These are phyloP conservation scores for Eutrema yunnanense DNA, from an alignment of 345 rosid genomes.

Conservation along the genomic window DNA sequence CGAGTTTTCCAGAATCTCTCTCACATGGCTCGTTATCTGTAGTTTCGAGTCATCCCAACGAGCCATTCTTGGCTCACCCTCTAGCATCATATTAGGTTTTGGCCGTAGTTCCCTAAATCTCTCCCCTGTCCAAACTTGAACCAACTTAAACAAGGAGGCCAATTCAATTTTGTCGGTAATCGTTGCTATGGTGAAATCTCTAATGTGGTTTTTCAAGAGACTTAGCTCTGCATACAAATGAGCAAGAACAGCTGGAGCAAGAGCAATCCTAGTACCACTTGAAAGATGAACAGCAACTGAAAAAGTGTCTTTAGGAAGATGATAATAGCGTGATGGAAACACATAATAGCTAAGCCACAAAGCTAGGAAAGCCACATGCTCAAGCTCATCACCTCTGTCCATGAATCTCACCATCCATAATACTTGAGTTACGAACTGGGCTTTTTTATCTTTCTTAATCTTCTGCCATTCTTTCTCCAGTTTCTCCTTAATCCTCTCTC, in stretches of 20 bases:
- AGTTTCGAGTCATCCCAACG: conserved; percentile 21
- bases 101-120: conserved; percentile 32
- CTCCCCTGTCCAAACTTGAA: conserved; percentile 51
- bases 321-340: background rate
- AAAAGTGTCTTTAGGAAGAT: background rate
- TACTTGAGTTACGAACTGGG: background rate
- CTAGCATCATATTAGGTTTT: background rate
- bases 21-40: background rate
- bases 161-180: background rate
- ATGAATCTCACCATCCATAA: conserved; percentile 33
- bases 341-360: conserved; percentile 37
- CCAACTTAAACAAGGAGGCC: conserved; percentile 30
- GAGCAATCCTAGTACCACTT: conserved; percentile 31
- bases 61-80: conserved; percentile 34
- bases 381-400: conserved; percentile 26
- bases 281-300: conserved; percentile 34
- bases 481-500: background rate
- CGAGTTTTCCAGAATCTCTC: conserved; percentile 18
- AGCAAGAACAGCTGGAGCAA: conserved; percentile 44
- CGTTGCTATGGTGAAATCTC: background rate
- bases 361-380: conserved; percentile 42
- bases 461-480: background rate
- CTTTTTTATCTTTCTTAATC: background rate
- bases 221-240: conserved; percentile 34
- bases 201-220: conserved; percentile 22